Evolutionary conservation across 2,329 filamentous ascomycete species (phyloP), one percentile per base, ranked within the genome.

Genomic region (Corynespora cassiicola): DNA sequence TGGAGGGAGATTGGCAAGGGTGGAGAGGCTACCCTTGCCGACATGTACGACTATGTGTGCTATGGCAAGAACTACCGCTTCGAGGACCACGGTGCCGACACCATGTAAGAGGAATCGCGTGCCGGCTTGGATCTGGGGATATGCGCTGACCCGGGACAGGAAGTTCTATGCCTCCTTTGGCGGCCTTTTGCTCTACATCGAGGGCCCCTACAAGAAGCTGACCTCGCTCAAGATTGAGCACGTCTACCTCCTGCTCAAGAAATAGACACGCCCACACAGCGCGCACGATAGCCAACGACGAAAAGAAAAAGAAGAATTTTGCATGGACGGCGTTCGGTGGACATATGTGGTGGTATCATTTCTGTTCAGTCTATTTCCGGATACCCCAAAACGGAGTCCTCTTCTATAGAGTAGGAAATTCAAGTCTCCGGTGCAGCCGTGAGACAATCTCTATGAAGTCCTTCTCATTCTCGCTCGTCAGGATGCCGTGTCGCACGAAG

Each of bases 121-220:
- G 26, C 2, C 19, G 3, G 36, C 48, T 20, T 31, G 18, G 11
- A 10, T 9, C 17, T 24, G 18, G 8, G 26, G 14, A 35, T 24
- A 45, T 29, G 39, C 42, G 55, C 60, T 70, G 41, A 71, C 42
- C 7, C 14, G 24, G 7, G 46, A 52, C 55, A 97, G 92, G 67
- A 95, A 96, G 68, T 89, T 90, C 18, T 99, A 92, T 71, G 80
- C 95, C 56, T 96, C 90, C 1, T 99, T 96, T 61, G 94, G 94
- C 31, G 94, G 94, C 6, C 75, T 99, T 50, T 73, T 99, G 59
- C 85, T 97, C 73, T 90, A 87, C 58, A 79, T 99, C 39, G 88
- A 96, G 61, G 94, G 95, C 5, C 94, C 94, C 2, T 94, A 95
- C 71, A 95, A 94, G 78, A 96, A 96, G 76, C 82, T 99, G 48